Evolutionary conservation across 257 asterid species (phyloP), one percentile per base, ranked within the genome.

Genomic region (Agastache rugosa): DNA sequence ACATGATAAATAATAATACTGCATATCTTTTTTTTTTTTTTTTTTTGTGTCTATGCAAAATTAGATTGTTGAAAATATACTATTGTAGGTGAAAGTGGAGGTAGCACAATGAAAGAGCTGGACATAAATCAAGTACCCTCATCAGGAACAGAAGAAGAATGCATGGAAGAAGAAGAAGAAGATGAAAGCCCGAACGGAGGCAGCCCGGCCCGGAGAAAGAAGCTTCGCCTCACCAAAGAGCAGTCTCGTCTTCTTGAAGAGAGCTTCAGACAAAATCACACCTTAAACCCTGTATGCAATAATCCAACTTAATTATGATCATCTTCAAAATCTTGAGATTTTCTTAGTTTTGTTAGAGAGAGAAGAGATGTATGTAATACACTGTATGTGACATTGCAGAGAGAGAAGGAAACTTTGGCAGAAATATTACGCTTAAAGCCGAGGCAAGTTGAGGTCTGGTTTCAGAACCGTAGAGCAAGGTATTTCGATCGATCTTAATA

Each of bases 401-500:
- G 84, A 81, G 88, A 86, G 80, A 91, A 91, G 83, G 97, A 81
- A 78, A 77, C n/a, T 34, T 82, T 91, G 83, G 96, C 97, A 17
- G 75, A 66, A 72, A 85, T 81, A 67, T 78, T 91, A 76, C 83
- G 79, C 55, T 79, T 89, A 35, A 91, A 84, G 89, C 85, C 89
- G 27, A 82, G 97, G 76, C 97, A 91, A 76, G 97, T 91, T 20
- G 97, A 91, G 85, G 97, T 91, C 45, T 91, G 97, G 97, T 91
- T 89, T 86, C 97, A 91, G 82, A 91, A 91, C 86, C 96, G 95
- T 58, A 83, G 97, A 82, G 97, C 97, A 85, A 91, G 97, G 97
- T 91, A 16, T 12, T 20, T 39, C 1, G 9, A 56, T 48, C 35
- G 1, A 11, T 20, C 10, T 42, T 42, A 3, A 2, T 37, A n/a